phyloP scores from a whole-genome alignment of 805 yeast genomes.

The Millerozyma miso region DNA sequence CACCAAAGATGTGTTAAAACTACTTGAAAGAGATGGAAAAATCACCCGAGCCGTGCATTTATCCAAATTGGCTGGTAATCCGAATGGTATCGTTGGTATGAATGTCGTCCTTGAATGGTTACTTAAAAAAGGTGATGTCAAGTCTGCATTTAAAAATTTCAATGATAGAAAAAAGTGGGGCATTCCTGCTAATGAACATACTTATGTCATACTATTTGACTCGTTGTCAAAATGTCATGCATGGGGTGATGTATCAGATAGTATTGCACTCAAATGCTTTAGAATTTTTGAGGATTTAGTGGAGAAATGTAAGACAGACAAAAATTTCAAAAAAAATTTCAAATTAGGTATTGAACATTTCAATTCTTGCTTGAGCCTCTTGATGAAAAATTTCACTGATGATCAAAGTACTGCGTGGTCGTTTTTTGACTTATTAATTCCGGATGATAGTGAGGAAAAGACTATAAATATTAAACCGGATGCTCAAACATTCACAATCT shows the following conservation, averaged over 20 bases:
- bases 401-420: conserved; percentile 35
- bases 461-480: conserved; percentile 21
- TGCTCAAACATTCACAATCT: conserved; percentile 35
- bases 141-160: conserved; percentile 47
- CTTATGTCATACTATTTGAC: conserved; percentile 30
- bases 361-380: conserved; percentile 33
- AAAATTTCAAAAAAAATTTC: background rate
- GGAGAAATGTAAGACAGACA: conserved; percentile 5
- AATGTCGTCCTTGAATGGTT: conserved; percentile 56
- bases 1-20: conserved; percentile 48
- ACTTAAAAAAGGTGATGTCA: conserved; percentile 37
- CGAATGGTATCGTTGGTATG: conserved; percentile 56
- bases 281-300: conserved; percentile 15
- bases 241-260: conserved; percentile 28
- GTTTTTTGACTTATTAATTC: conserved; percentile 26
- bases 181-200: conserved; percentile 47
- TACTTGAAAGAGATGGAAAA: conserved; percentile 46
- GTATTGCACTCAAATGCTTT: conserved; percentile 16
- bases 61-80: conserved; percentile 41
- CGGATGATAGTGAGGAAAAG: conserved; percentile 11
- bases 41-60: conserved; percentile 50
- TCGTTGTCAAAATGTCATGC: conserved; percentile 29
- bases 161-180: conserved; percentile 61
- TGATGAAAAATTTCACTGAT: conserved; percentile 30
- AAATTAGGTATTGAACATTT: conserved; percentile 25